Evolutionary conservation across 179 eudicot species (phyloP).

Genomic region (Actinidia arguta): DNA sequence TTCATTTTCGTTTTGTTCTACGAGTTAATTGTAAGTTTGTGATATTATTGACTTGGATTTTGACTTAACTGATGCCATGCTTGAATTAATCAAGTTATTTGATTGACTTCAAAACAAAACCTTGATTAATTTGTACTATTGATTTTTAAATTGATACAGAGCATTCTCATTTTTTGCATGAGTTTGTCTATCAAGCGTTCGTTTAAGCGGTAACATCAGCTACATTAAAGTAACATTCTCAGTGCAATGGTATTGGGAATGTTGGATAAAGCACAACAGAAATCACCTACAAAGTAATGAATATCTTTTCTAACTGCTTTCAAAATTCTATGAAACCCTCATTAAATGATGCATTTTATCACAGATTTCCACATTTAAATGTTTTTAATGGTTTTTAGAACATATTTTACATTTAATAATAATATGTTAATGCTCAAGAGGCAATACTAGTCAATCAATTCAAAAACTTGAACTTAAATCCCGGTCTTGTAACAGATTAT

Average conservation of each 20-base stretch:
- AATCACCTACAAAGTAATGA: neutral
- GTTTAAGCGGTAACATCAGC: neutral
- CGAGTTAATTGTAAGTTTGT: neutral
- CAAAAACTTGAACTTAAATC: neutral
- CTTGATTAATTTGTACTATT: slow-evolving; percentile 11
- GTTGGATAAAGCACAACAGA: neutral
- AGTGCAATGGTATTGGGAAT: neutral
- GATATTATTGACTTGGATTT: neutral
- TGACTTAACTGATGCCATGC: neutral
- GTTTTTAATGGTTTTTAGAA: slow-evolving; percentile 1
- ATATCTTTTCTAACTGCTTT: neutral
- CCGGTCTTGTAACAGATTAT: neutral
- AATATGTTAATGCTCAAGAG: neutral
- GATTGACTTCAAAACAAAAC: neutral
- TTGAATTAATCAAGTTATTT: neutral
- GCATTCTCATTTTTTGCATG: neutral
- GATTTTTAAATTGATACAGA: neutral
- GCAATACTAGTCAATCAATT: neutral
- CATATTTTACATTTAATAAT: neutral
- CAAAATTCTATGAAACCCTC: neutral
- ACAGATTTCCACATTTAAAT: neutral
- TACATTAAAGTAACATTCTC: neutral
- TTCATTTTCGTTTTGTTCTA: neutral
- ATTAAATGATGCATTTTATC: neutral
- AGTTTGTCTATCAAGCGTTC: neutral